Percentiles rank a stretch among this genome's conserved stretches.
Conservation (phyloP, 73 alveolate genomes). For the Effrenium voratum region DNA sequence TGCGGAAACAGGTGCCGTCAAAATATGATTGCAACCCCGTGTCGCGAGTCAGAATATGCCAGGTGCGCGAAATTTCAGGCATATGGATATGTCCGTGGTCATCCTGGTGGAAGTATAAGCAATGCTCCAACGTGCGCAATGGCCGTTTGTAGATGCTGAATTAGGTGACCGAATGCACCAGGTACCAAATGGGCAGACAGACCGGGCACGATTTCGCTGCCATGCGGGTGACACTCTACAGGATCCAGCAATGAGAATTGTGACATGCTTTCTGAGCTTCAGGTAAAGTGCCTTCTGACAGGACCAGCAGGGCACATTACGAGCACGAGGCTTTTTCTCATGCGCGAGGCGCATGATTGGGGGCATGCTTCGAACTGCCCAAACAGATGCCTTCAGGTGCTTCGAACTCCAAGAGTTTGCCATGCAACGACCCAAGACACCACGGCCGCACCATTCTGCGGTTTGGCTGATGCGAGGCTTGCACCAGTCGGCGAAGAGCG, state of each 20-base stretch:
- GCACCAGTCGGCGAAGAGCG: slow-evolving; percentile 20
- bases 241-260: too few relatives aligned
- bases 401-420: background rate
- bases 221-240: slow-evolving; percentile 65
- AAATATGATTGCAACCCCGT: too few relatives aligned
- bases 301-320: slow-evolving; percentile 79
- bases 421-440: background rate
- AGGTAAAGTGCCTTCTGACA: background rate
- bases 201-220: slow-evolving; percentile 84
- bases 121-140: slow-evolving; percentile 77
- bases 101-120: slow-evolving; percentile 70
- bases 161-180: background rate
- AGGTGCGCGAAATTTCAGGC: slow-evolving; percentile 67
- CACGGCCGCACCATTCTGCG: background rate
- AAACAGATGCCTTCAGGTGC: background rate
- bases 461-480: background rate
- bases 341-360: slow-evolving; percentile 12
- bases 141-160: background rate
- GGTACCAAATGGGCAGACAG: slow-evolving; percentile 78
- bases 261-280: too few relatives aligned
- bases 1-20: slow-evolving; percentile 25
- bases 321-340: slow-evolving; percentile 44
- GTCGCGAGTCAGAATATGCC: too few relatives aligned
- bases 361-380: background rate
- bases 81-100: slow-evolving; percentile 81